phyloP scores from a whole-genome alignment of 441 rosid genomes.

The Gossypium davidsonii region DNA sequence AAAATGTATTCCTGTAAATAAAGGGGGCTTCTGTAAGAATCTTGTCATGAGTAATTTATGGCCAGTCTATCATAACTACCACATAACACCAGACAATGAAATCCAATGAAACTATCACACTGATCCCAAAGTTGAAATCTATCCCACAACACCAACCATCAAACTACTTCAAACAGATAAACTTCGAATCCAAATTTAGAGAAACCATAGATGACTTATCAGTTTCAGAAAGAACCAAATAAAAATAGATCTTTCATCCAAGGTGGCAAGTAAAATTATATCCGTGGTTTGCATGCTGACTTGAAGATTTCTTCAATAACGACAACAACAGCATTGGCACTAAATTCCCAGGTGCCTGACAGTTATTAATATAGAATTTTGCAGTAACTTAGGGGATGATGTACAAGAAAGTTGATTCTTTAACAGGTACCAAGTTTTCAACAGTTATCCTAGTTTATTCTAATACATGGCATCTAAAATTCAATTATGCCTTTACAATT shows the following conservation, averaged over 20 bases:
- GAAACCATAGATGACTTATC: neutral
- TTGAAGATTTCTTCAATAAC: neutral
- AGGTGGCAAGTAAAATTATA: neutral
- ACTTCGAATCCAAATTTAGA: neutral
- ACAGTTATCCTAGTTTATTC: neutral
- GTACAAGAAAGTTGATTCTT: neutral
- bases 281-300: neutral
- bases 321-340: neutral
- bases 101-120: neutral
- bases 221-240: neutral
- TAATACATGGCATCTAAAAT: neutral
- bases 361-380: neutral
- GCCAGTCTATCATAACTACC: neutral
- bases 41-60: neutral
- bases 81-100: neutral
- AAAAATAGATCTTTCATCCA: neutral
- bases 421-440: neutral
- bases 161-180: neutral
- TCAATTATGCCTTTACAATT: neutral
- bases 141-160: neutral
- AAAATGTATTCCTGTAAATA: neutral
- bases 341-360: neutral
- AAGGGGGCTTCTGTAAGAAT: neutral
- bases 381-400: neutral
- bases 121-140: neutral